Evolutionary conservation across 148 eudicot species (phyloP), one percentile per base, ranked within the genome.

Genomic region (Rhododendron griersonianum): DNA sequence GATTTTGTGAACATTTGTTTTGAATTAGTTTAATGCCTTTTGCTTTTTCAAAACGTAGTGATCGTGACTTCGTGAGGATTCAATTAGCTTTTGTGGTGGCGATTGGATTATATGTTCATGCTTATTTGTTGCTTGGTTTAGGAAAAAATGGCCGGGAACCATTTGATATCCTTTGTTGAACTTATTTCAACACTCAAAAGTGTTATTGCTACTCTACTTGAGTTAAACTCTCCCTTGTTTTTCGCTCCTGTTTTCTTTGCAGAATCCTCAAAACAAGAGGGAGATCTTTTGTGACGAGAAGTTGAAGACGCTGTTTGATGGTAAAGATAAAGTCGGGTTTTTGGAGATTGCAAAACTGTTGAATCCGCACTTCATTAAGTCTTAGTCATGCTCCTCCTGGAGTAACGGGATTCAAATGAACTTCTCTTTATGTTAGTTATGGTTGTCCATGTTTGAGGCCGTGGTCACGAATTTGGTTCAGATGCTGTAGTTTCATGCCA

Each of bases 261-360:
- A 94, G 94, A 90, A 93, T 86, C 94, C 97, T 45, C 73, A 80
- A 28, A 88, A 94, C 86, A 94, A 89, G 89, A 93, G 47, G 80
- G 90, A 89, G 84, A 92, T 94, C 55, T 47, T 87, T 14, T 94
- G 97, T 74, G 97, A 94, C 48, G 92, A 90, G 86, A 93, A 88
- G 83, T 90, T 94, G 91, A 94, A 93, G 90, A 87, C 87, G 14
- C 83, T 94, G 30, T 92, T 94, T 37, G 89, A 79, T 30, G 94
- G 92, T n/a, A 93, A 94, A 84, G 97, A 92, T 47, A 88, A 57
- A 45, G 93, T 94, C 57, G 89, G 84, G 41, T 92, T 93, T 81
- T 81, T 89, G 51, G 94, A 93, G 85, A 47, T 93, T 83, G 91
- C 93, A 9, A 87, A 83, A 71, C 83, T 94, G 86, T 80, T 94